phyloP scores from a whole-genome alignment of 345 rosid genomes.

The Ricinus communis region DNA sequence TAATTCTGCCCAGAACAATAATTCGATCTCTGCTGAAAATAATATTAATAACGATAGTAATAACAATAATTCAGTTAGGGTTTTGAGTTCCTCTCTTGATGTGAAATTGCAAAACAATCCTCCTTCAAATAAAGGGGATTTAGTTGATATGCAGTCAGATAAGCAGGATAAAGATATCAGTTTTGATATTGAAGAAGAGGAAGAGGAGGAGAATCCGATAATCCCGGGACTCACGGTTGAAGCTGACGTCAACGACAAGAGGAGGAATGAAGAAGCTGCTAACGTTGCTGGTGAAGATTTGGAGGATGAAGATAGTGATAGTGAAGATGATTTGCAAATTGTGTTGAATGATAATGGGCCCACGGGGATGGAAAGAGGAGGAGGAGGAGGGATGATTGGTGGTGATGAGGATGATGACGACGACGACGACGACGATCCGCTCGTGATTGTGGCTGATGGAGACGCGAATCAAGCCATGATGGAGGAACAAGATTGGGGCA shows the following conservation, averaged over 20 bases:
- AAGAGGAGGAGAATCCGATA: slow-evolving; percentile 33
- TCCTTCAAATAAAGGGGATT: slow-evolving; percentile 16
- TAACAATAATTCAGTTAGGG: slow-evolving; percentile 45
- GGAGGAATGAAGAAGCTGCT: slow-evolving; percentile 13
- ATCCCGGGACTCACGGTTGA: slow-evolving; percentile 65
- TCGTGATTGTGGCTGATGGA: slow-evolving; percentile 70
- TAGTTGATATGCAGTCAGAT: slow-evolving; percentile 1
- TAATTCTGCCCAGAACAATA: no score
- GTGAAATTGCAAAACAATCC: slow-evolving; percentile 18
- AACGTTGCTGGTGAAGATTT: slow-evolving; percentile 47
- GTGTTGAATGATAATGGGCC: slow-evolving; percentile 77
- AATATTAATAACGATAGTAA: no score
- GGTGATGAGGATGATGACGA: slow-evolving; percentile 56
- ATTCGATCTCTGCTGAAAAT: no score
- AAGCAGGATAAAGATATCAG: slow-evolving; percentile 42
- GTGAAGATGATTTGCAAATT: slow-evolving; percentile 94
- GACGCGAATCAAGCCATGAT: slow-evolving; percentile 46
- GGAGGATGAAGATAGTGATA: slow-evolving; percentile 77
- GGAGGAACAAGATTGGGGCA: slow-evolving; percentile 68
- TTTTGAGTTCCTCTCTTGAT: slow-evolving; percentile 27
- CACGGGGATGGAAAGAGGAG: slow-evolving; percentile 54
- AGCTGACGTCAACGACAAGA: slow-evolving; percentile 4
- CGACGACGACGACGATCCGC: slow-evolving; percentile 73
- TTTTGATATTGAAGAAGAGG: slow-evolving; percentile 87
- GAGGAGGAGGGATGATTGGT: slow-evolving; percentile 47